These are phyloP conservation scores for Buxus sempervirens DNA, from an alignment of 164 flowering plant species.

Conservation along the genomic window DNA sequence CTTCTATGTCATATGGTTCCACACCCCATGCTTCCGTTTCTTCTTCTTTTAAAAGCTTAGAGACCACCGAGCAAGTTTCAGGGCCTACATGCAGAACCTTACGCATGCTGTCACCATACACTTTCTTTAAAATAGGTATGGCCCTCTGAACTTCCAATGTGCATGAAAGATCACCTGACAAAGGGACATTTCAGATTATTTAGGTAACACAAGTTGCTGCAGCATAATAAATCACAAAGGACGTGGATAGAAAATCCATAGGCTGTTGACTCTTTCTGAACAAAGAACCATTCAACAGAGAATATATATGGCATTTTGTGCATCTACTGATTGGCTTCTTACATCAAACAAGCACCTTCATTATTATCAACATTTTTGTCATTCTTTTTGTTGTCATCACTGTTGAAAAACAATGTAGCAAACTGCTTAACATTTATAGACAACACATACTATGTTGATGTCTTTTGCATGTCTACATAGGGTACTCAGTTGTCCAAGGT, in stretches of 20 bases:
- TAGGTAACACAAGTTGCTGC: no score
- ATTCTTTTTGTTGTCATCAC: no score
- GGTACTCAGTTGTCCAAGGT: neutral
- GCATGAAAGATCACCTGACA: constrained; percentile 67
- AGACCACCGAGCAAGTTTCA: constrained; percentile 80
- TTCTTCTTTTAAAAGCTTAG: constrained; percentile 69
- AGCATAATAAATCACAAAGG: no score
- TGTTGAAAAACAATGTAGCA: neutral
- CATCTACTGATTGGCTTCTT: no score
- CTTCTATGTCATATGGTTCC: constrained; percentile 92
- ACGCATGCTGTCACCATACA: constrained; percentile 80
- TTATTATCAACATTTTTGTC: neutral
- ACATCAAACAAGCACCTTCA: neutral
- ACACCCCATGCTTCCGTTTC: constrained; percentile 93
- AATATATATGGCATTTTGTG: no score
- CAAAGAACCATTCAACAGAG: neutral
- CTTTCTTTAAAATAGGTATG: constrained; percentile 67
- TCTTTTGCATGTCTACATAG: neutral
- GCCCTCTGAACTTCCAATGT: constrained; percentile 68
- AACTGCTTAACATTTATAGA: neutral
- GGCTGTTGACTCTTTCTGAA: neutral
- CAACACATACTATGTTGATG: neutral
- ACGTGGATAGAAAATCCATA: no score
- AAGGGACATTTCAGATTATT: neutral
- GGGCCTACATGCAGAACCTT: constrained; percentile 96